Evolutionary conservation across 2,329 filamentous ascomycete genomes (phyloP), one percentile per base, ranked within the genome.

Genomic region (Neonectria hederae): DNA sequence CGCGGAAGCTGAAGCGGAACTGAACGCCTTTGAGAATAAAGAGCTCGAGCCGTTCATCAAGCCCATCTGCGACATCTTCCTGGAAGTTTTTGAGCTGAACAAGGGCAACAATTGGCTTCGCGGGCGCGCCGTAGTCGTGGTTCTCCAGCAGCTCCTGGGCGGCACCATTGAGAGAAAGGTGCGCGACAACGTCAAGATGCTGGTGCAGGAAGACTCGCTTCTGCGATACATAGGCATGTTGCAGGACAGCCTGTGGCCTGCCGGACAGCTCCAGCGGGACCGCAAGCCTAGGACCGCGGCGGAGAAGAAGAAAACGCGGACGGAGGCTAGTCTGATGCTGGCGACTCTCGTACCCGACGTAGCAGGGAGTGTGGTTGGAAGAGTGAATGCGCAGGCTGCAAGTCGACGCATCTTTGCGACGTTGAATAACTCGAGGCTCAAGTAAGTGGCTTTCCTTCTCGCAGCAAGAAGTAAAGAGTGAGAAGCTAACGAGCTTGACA

Each of bases 81-180:
- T 99, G 17, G 96, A 99, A 76, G 88, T 94, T 0, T 99, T 99
- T 75, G 94, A 97, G 75, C 86, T 99, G 42, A 97, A 97, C 77
- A 90, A 91, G 65, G 94, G 95, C 43, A 97, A 97, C 79, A 98
- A 97, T 78, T 99, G 96, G 97, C 88, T 99, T 4, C 92, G 97
- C 43, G 97, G 96, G 1, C 90, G 96, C 22, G 96, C 96, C 0
- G 96, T 98, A 1, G 95, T 99, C 5, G 94, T 99, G 10, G 95
- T 99, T 2, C 85, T 99, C 21, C 96, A 99, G 76, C 96, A 99
- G 78, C 87, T 99, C 6, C 88, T 99, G 1, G 96, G 96, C 14
- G 95, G 96, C 22, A 98, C 96, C 0, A 97, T 99, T 67, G 96
- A 99, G 80, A 90, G 94, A 64, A 97, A 97, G 78, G 92, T 98